phyloP scores from a whole-genome alignment of 2,329 filamentous ascomycete species.

The Seiridium unicorne region DNA sequence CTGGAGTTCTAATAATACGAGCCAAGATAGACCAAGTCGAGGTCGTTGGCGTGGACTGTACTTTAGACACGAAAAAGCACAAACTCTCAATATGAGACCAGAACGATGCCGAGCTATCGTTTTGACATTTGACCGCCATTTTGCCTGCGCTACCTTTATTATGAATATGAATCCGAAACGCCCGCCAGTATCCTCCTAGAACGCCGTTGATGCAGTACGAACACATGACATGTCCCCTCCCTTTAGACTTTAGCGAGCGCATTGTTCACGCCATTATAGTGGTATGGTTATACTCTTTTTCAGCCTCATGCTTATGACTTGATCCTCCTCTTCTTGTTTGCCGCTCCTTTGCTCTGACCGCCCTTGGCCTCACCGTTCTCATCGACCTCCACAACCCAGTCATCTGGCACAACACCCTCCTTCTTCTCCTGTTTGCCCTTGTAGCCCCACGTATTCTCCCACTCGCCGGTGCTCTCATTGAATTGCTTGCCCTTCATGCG shows the following conservation, averaged over 20 bases:
- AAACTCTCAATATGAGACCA: neutral
- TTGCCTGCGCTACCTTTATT: neutral
- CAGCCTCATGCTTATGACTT: constrained; percentile 2
- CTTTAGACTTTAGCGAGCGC: neutral
- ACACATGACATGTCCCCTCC: neutral
- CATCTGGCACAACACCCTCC: constrained; percentile 63
- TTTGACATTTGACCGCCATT: neutral
- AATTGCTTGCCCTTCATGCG: constrained; percentile 71
- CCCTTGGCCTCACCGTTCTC: constrained; percentile 61
- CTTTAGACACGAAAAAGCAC: neutral
- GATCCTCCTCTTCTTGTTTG: constrained; percentile 14
- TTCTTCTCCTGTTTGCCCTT: constrained; percentile 88
- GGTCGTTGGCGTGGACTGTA: neutral
- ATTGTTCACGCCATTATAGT: neutral
- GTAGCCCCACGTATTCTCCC: constrained; percentile 94
- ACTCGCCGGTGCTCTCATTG: constrained; percentile 81
- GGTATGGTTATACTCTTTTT: neutral
- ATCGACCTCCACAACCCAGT: constrained; percentile 93
- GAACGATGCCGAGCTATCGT: neutral
- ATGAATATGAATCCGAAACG: constrained; percentile 2
- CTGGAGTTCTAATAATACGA: neutral
- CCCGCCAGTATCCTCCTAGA: neutral
- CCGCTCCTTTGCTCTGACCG: constrained; percentile 29
- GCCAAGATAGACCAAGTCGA: neutral
- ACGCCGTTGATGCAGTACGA: constrained; percentile 1